Conservation (phyloP, 805 yeast species). For the Barnettozyma sucrosica region DNA sequence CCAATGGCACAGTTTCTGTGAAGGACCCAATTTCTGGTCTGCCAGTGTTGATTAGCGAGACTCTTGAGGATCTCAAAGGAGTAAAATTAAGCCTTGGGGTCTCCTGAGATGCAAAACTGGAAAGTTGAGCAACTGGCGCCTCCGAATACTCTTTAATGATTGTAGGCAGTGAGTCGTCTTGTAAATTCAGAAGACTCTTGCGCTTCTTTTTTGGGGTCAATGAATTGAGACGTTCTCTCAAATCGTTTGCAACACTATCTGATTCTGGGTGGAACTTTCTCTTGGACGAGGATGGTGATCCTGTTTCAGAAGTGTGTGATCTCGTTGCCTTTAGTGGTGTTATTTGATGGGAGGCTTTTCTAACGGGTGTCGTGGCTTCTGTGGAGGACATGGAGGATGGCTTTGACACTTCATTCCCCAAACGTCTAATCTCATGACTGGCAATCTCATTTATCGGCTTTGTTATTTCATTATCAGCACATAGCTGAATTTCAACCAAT, state of each 20-base stretch:
- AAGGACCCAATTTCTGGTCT: slow-evolving; percentile 14
- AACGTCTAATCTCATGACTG: slow-evolving; percentile 16
- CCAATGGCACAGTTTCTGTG: slow-evolving; percentile 18
- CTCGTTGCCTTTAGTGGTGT: slow-evolving; percentile 24
- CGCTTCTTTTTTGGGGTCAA: slow-evolving; percentile 23
- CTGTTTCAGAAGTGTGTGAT: slow-evolving; percentile 27
- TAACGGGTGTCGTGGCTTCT: neutral
- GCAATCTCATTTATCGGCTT: slow-evolving; percentile 7
- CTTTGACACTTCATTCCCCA: neutral
- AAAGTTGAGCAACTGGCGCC: neutral
- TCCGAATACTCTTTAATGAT: neutral
- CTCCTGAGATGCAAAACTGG: slow-evolving; percentile 7
- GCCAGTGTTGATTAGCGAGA: slow-evolving; percentile 13
- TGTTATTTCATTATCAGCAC: neutral
- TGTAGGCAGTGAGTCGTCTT: neutral
- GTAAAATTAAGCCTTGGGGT: slow-evolving; percentile 21
- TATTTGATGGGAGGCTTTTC: neutral
- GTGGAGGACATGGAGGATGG: neutral
- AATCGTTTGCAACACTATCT: slow-evolving; percentile 10
- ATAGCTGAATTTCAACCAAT: slow-evolving; percentile 4
- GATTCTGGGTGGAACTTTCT: slow-evolving; percentile 11
- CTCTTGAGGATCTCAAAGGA: slow-evolving; percentile 20
- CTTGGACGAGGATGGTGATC: slow-evolving; percentile 26
- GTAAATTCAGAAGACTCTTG: slow-evolving; percentile 4
- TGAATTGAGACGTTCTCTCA: slow-evolving; percentile 23